phyloP scores from a whole-genome alignment of 352 stramenopile genomes.

The Phytopythium helicoides region DNA sequence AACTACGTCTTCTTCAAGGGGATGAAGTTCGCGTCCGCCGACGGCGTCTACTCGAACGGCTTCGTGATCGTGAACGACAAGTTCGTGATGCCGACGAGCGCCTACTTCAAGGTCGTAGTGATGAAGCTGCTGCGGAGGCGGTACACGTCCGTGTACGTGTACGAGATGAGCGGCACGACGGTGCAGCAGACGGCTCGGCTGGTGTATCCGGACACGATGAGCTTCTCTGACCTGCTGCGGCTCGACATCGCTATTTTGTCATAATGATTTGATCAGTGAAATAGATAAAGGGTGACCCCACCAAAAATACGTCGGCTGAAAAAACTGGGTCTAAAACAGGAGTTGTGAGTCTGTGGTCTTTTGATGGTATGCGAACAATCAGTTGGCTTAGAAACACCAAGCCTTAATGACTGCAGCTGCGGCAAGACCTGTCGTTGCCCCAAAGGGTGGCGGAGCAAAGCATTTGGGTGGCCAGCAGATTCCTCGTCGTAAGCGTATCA shows the following conservation, averaged over 20 bases:
- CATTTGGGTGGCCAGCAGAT: too few relatives aligned
- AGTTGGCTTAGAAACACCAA: too few relatives aligned
- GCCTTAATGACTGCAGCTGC: too few relatives aligned
- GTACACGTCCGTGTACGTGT: conserved; percentile 25
- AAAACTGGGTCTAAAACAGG: too few relatives aligned
- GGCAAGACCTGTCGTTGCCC: too few relatives aligned
- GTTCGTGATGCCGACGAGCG: conserved; percentile 23
- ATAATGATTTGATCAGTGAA: too few relatives aligned
- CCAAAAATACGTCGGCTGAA: too few relatives aligned
- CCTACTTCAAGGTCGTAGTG: conserved; percentile 21
- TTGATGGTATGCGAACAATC: too few relatives aligned
- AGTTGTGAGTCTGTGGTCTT: too few relatives aligned
- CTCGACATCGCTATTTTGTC: conserved; percentile 27
- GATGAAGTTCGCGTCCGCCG: conserved; percentile 31
- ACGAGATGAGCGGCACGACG: conserved; percentile 24
- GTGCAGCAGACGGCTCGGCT: conserved; percentile 31
- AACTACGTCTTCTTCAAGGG: conserved; percentile 37
- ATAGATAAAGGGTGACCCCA: too few relatives aligned
- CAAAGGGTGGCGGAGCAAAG: too few relatives aligned
- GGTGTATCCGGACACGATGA: conserved; percentile 28
- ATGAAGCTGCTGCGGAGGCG: conserved; percentile 19
- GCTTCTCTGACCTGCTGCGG: conserved; percentile 11
- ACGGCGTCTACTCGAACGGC: conserved; percentile 28
- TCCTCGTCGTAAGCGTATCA: conserved; percentile 7
- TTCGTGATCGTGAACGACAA: conserved; percentile 37